Conservation (phyloP, 352 stramenopile species). For the Phytophthora pisi region DNA sequence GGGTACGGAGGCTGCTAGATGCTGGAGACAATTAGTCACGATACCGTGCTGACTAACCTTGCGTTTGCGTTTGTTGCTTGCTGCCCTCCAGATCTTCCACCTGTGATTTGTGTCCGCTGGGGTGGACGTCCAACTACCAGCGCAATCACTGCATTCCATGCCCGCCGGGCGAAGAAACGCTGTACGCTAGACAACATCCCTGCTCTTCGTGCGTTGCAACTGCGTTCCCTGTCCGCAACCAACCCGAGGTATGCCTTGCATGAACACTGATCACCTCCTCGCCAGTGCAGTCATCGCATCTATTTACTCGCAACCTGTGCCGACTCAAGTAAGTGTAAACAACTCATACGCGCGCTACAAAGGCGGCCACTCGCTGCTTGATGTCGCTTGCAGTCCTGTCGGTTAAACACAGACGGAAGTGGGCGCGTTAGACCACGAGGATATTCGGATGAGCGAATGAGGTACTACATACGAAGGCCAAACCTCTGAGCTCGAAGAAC, state of each 20-base stretch:
- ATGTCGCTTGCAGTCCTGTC: conserved; percentile 34
- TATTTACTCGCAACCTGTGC: conserved; percentile 19
- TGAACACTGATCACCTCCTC: conserved; percentile 13
- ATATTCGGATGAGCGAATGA: background rate
- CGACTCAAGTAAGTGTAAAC: background rate
- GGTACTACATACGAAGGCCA: conserved; percentile 13
- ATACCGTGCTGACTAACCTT: background rate
- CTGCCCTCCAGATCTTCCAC: conserved; percentile 35
- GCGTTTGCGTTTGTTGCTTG: conserved; percentile 1
- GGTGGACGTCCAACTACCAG: conserved; percentile 58
- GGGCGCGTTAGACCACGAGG: conserved; percentile 9
- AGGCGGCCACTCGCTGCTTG: conserved; percentile 41
- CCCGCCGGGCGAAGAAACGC: conserved; percentile 44
- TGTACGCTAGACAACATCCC: conserved; percentile 45
- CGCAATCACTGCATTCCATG: conserved; percentile 63
- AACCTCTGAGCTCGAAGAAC: conserved; percentile 59
- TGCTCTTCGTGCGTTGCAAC: conserved; percentile 53
- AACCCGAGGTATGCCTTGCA: conserved; percentile 28
- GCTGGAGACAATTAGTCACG: background rate
- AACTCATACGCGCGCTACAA: conserved; percentile 40
- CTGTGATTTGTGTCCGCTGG: conserved; percentile 49
- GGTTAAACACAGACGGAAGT: background rate
- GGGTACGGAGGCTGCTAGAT: conserved; percentile 34
- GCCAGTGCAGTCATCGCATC: conserved; percentile 18
- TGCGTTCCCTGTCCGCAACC: conserved; percentile 30